Base-by-base conservation (phyloP, 2,329 filamentous ascomycete genomes). In the Colletotrichum magnum region DNA sequence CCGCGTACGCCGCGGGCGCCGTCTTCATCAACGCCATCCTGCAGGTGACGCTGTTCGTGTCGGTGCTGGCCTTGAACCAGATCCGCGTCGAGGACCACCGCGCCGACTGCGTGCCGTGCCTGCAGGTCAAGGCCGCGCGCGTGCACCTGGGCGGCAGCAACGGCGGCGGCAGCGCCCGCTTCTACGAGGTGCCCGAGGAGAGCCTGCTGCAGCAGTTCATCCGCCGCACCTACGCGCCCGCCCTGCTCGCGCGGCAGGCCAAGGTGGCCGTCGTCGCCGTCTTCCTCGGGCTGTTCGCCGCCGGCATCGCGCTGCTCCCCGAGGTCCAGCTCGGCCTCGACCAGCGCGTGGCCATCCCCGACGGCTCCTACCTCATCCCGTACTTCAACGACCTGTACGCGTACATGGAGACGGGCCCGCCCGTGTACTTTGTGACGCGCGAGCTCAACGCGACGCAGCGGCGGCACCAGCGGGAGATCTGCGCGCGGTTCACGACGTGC, bases 11-110 rank as follows among this genome's bases (percentile, higher is more conserved):
- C 13, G 95, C 96, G 2, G 96, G 96, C 58, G 96, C 96, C 12
- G 96, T 99, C 12, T 91, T 98, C 74, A 95, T 99, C 85, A 99
- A 99, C 77, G 97, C 97, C 0, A 79, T 98, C n/a, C 84, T 99
- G 6, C 96, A 99, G 79, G 92, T 98, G 73, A 99, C 97, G 1
- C 95, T 98, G 90, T 99, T 99, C 77, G 89, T 98, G 47, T 95
- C 97, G 1, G 92, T 98, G 3, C 86, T 99, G 7, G 90, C 95
- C 2, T 87, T 97, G 68, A 99, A 99, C 77, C 96, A 99, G 81
- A 89, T 90, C 77, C 89, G 97, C 9, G 95, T 97, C 1, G 95
- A 99, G 77, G 92, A 93, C 74, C 90, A 93, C 63, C 90, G 95
- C 28, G 94, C 94, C 56, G 96, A 99, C 79, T 96, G 97, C 77